Conservation (phyloP, 2,329 filamentous ascomycete genomes). For the Sporothrix schenckii region DNA sequence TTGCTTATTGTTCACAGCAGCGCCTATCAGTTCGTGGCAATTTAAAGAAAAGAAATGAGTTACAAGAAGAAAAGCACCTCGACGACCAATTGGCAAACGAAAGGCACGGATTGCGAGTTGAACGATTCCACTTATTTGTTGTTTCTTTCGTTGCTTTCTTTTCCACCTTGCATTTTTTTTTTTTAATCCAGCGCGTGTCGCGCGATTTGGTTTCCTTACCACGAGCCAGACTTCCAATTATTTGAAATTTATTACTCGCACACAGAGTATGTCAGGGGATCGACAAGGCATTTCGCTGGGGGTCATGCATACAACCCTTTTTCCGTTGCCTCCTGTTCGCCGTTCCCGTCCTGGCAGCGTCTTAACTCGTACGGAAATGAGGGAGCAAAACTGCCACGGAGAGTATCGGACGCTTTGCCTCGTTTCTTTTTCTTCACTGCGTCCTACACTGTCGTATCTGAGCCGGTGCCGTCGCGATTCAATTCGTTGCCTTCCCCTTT, state of each 20-base stretch:
- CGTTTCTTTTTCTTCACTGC: neutral
- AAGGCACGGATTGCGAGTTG: neutral
- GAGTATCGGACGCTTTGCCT: neutral
- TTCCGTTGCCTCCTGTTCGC: no score
- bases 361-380: no score
- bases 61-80: neutral
- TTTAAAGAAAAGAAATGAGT: neutral
- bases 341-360: neutral
- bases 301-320: slow-evolving; percentile 17
- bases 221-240: slow-evolving; percentile 8
- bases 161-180: neutral
- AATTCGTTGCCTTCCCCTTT: neutral
- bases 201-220: neutral
- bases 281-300: slow-evolving; percentile 27
- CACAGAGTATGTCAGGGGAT: neutral
- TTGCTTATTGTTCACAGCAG: no score
- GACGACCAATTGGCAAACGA: neutral
- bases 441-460: no score
- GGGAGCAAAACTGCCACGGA: no score
- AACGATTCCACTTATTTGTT: neutral
- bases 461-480: neutral
- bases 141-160: neutral
- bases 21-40: neutral
- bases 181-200: neutral
- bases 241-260: slow-evolving; percentile 1